Percentiles rank a stretch among this genome's conserved stretches.
phyloP scores from a whole-genome alignment of 768 basidiomycete genomes.

The Tylopilus cervinicoccineus region DNA sequence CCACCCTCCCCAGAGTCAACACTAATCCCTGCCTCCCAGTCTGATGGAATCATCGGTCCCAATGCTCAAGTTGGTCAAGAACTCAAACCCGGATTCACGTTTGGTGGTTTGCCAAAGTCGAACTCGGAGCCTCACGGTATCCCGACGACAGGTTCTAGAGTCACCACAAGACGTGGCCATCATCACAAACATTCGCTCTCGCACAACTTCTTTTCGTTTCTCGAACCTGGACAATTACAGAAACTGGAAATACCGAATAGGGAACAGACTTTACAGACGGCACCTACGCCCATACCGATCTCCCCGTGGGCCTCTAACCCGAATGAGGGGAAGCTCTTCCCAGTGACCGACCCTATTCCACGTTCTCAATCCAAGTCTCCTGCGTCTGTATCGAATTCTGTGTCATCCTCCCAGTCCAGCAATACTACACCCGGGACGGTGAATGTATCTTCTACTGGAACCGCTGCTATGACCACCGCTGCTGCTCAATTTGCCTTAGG shows the following conservation, averaged over 20 bases:
- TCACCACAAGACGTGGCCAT: constrained; percentile 53
- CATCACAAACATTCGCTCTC: constrained; percentile 94
- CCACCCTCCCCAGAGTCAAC: constrained; percentile 41
- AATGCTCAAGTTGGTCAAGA: constrained; percentile 33
- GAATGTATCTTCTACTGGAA: constrained; percentile 21
- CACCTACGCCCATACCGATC: constrained; percentile 55
- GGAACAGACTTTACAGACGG: constrained; percentile 44
- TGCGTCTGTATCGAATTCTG: constrained; percentile 12
- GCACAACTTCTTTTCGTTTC: constrained; percentile 94
- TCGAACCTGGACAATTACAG: constrained; percentile 59
- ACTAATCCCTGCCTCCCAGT: constrained; percentile 40
- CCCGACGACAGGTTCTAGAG: constrained; percentile 14
- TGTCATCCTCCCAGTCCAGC: background rate
- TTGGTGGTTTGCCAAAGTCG: constrained; percentile 47
- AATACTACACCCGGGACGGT: background rate
- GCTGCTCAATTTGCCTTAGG: constrained; percentile 59
- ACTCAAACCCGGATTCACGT: constrained; percentile 57
- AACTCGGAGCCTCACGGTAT: constrained; percentile 19
- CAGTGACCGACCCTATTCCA: constrained; percentile 10
- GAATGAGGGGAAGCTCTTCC: constrained; percentile 2
- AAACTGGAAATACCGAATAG: constrained; percentile 10
- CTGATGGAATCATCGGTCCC: constrained; percentile 21
- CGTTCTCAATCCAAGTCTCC: constrained; percentile 26
- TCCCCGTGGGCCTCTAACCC: constrained; percentile 69
- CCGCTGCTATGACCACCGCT: constrained; percentile 19